Evolutionary conservation across 169 alveolate genomes (phyloP).

Genomic region (Plasmodium vinckei): DNA sequence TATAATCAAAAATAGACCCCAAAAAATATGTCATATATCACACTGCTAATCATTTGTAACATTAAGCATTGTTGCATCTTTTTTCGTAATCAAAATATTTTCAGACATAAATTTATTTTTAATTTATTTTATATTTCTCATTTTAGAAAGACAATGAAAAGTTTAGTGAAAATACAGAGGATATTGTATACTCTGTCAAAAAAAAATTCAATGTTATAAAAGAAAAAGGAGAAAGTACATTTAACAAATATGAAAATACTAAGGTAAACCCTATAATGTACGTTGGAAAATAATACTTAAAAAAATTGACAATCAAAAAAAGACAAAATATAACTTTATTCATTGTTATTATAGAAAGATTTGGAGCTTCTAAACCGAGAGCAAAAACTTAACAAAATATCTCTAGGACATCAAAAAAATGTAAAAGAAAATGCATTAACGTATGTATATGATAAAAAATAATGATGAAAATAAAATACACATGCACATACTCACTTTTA

Average conservation of each 20-base stretch:
- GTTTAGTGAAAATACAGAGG: slow-evolving; percentile 62
- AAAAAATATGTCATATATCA: no score
- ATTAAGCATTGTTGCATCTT: no score
- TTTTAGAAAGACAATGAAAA: slow-evolving; percentile 74
- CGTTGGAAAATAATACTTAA: background rate
- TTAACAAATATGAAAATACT: slow-evolving; percentile 46
- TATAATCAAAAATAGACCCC: background rate
- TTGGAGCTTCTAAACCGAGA: slow-evolving; percentile 58
- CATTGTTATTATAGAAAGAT: slow-evolving; percentile 23
- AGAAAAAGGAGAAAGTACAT: slow-evolving; percentile 50
- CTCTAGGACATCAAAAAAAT: slow-evolving; percentile 65
- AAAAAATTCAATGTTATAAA: slow-evolving; percentile 55
- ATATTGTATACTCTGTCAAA: slow-evolving; percentile 61
- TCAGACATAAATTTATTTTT: background rate
- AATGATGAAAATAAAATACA: background rate
- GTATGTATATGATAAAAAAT: background rate
- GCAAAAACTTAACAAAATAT: slow-evolving; percentile 39
- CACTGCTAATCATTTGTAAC: no score
- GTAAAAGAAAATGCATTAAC: slow-evolving; percentile 11
- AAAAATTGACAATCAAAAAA: background rate
- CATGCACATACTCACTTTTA: background rate
- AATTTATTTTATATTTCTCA: background rate
- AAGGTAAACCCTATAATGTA: slow-evolving; percentile 15
- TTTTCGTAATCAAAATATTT: no score
- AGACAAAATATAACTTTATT: background rate